Evolutionary conservation across 345 rosid genomes (phyloP).

Genomic region (Pistacia vera): DNA sequence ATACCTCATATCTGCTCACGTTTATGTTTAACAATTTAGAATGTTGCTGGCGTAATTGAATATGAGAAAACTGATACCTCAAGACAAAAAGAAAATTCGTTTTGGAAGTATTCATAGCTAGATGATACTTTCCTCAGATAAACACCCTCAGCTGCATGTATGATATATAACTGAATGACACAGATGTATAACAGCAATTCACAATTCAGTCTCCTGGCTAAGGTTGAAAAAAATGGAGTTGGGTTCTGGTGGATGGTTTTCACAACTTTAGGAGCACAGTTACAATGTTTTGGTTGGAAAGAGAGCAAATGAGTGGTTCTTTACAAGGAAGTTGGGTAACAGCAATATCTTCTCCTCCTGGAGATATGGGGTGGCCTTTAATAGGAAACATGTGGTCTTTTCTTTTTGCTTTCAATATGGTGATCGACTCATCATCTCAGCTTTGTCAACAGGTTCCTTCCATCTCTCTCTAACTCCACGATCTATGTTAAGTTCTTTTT

Average conservation of each 20-base stretch:
- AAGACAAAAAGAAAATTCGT: neutral
- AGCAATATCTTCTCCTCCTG: slow-evolving; percentile 38
- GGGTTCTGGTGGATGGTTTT: slow-evolving; percentile 10
- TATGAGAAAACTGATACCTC: neutral
- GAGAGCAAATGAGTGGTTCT: slow-evolving; percentile 39
- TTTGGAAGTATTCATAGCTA: too few relatives aligned
- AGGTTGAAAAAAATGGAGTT: slow-evolving; percentile 9
- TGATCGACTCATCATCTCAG: slow-evolving; percentile 39
- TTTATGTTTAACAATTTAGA: too few relatives aligned
- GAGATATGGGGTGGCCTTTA: slow-evolving; percentile 49
- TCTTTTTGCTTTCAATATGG: slow-evolving; percentile 37
- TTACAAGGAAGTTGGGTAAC: slow-evolving; percentile 25
- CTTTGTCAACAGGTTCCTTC: slow-evolving; percentile 27
- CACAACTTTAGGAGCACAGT: slow-evolving; percentile 1
- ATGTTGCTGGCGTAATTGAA: too few relatives aligned
- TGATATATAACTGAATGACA: too few relatives aligned
- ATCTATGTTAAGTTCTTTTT: neutral
- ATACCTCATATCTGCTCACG: neutral
- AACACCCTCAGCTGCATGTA: too few relatives aligned
- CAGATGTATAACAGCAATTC: too few relatives aligned
- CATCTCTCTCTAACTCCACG: neutral
- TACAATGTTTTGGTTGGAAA: slow-evolving; percentile 5
- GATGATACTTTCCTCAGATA: too few relatives aligned
- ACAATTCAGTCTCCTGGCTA: too few relatives aligned
- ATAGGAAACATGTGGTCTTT: slow-evolving; percentile 48